Evolutionary conservation across 2,329 filamentous ascomycete genomes (phyloP).

Genomic region (Magnaporthales sp.): DNA sequence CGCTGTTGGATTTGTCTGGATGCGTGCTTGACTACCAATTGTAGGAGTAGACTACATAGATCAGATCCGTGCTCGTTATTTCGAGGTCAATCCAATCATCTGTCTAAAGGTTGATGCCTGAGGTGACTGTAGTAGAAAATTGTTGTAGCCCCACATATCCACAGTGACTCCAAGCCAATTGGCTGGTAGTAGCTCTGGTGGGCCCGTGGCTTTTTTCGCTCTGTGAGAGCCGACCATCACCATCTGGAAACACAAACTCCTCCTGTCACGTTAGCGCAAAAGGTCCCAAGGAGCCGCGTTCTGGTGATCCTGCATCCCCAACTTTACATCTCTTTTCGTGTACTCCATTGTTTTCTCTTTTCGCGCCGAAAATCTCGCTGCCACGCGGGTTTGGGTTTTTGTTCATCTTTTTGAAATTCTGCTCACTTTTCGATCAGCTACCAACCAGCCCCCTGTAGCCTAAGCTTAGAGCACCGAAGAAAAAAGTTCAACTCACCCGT

Average conservation of each 20-base stretch:
- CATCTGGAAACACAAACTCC: not conserved
- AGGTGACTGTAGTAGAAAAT: not conserved
- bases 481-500: not conserved
- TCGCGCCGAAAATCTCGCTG: not conserved
- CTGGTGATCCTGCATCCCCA: not conserved
- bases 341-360: not conserved
- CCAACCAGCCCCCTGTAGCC: not conserved
- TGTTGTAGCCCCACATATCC: not conserved
- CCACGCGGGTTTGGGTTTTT: not conserved
- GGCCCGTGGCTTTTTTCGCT: slow-evolving; percentile 1
- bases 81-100: not conserved
- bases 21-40: not conserved
- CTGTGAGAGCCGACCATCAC: not conserved
- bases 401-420: not conserved
- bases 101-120: not conserved
- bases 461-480: not conserved
- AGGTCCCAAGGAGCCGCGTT: slow-evolving; percentile 1
- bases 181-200: not conserved
- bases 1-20: not conserved
- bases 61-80: not conserved
- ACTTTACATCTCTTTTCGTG: not conserved
- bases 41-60: not conserved
- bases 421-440: not conserved
- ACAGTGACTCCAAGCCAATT: not conserved
- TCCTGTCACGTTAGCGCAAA: slow-evolving; percentile 1